Evolutionary conservation across 2,329 filamentous ascomycete species (phyloP).

Genomic region (Diaporthe vaccinii): DNA sequence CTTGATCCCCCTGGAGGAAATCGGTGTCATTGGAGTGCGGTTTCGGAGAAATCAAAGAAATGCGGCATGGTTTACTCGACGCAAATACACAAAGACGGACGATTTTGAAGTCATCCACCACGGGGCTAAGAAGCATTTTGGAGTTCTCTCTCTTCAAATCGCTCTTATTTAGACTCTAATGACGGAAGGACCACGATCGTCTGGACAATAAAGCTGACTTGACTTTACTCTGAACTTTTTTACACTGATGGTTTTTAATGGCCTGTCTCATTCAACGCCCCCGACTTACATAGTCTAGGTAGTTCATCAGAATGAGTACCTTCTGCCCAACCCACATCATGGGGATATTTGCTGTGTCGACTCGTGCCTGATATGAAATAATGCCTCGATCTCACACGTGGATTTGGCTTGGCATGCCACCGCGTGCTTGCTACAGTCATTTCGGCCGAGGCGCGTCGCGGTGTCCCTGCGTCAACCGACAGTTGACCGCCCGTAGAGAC

Average conservation of each 20-base stretch:
- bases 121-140: constrained; percentile 61
- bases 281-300: constrained; percentile 59
- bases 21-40: constrained; percentile 75
- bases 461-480: not conserved
- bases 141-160: constrained; percentile 57
- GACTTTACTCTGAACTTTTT: constrained; percentile 52
- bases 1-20: constrained; percentile 62
- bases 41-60: constrained; percentile 64
- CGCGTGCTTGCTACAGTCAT: not conserved
- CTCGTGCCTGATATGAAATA: not conserved
- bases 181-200: constrained; percentile 58
- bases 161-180: constrained; percentile 70
- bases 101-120: constrained; percentile 53
- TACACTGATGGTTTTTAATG: constrained; percentile 34
- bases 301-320: constrained; percentile 41
- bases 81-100: constrained; percentile 58
- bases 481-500: not conserved
- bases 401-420: not conserved
- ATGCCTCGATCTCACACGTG: not conserved
- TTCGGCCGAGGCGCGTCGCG: not conserved
- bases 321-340: constrained; percentile 22
- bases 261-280: constrained; percentile 32
- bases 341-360: not conserved
- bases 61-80: constrained; percentile 66
- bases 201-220: constrained; percentile 68